These are phyloP conservation scores for Heliosperma pusillum DNA, from an alignment of 148 eudicot species.

Conservation along the genomic window DNA sequence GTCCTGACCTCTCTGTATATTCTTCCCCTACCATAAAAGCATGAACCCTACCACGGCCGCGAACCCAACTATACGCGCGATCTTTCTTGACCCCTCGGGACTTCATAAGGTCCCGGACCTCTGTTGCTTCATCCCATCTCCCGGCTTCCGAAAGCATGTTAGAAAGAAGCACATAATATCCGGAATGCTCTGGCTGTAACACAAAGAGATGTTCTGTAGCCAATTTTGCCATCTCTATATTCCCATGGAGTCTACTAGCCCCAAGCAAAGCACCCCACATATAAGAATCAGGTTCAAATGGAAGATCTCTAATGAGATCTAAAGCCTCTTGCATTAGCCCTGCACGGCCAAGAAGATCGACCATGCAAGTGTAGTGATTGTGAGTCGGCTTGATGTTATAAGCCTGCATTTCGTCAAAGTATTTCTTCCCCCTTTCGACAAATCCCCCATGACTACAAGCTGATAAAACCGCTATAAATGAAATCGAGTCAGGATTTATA, in stretches of 20 bases:
- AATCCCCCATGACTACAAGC: conserved; percentile 78
- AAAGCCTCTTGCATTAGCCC: conserved; percentile 64
- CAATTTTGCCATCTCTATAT: conserved; percentile 59
- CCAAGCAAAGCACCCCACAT: conserved; percentile 77
- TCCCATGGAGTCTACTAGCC: conserved; percentile 58
- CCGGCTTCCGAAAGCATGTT: conserved; percentile 78
- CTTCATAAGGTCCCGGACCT: conserved; percentile 57
- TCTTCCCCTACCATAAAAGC: conserved; percentile 43
- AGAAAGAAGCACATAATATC: conserved; percentile 56
- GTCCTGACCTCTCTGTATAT: background rate
- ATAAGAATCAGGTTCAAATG: conserved; percentile 52
- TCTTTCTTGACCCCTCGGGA: conserved; percentile 52
- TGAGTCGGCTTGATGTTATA: conserved; percentile 34
- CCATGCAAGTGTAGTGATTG: conserved; percentile 74
- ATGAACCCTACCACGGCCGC: conserved; percentile 34
- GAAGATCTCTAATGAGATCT: conserved; percentile 41
- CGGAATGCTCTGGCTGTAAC: conserved; percentile 59
- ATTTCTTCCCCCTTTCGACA: conserved; percentile 50
- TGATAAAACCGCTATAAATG: conserved; percentile 65
- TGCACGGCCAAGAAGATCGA: conserved; percentile 78
- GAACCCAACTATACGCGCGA: conserved; percentile 71
- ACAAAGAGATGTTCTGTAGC: conserved; percentile 61
- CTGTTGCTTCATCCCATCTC: conserved; percentile 65
- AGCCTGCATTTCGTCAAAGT: conserved; percentile 54
- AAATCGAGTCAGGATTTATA: conserved; percentile 48